A percentile compares a stretch with the other conserved stretches of the same genome.
Evolutionary conservation across 179 eudicot genomes (phyloP).

Genomic region (Beta macrorhiza): DNA sequence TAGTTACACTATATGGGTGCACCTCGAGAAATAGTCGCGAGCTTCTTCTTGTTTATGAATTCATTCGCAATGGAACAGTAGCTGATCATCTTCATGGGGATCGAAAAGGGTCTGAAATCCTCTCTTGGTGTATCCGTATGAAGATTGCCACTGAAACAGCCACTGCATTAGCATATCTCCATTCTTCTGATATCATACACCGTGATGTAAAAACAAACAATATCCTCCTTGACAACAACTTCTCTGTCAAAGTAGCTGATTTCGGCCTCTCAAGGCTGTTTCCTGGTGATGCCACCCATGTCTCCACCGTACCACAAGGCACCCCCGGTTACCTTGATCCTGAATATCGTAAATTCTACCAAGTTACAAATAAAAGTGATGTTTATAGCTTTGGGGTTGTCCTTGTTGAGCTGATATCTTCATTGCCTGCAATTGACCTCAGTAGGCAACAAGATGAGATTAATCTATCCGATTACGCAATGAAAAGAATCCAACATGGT

Average conservation of each 20-base stretch:
- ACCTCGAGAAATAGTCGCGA: slow-evolving; percentile 52
- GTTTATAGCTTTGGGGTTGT: slow-evolving; percentile 84
- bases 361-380: slow-evolving; percentile 37
- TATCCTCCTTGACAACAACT: slow-evolving; percentile 47
- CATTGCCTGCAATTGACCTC: slow-evolving; percentile 37
- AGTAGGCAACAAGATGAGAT: too few species aligned
- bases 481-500: too few species aligned
- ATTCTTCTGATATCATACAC: slow-evolving; percentile 49
- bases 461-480: too few species aligned
- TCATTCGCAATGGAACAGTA: slow-evolving; percentile 57
- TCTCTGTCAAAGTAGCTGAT: slow-evolving; percentile 60
- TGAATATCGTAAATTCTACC: too few species aligned
- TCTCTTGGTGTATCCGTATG: slow-evolving; percentile 50
- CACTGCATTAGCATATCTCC: slow-evolving; percentile 50
- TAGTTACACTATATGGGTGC: slow-evolving; percentile 78
- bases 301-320: slow-evolving; percentile 49
- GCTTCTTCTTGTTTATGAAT: slow-evolving; percentile 60
- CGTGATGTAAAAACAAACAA: slow-evolving; percentile 60
- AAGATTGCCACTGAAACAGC: slow-evolving; percentile 57
- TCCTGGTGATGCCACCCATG: slow-evolving; percentile 47
- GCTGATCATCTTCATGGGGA: slow-evolving; percentile 54
- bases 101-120: slow-evolving; percentile 23
- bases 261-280: slow-evolving; percentile 60
- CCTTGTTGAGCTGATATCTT: slow-evolving; percentile 67
- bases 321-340: too few species aligned